These are phyloP conservation scores for Neonectria coccinea DNA, from an alignment of 2,329 filamentous ascomycete species.

Conservation along the genomic window DNA sequence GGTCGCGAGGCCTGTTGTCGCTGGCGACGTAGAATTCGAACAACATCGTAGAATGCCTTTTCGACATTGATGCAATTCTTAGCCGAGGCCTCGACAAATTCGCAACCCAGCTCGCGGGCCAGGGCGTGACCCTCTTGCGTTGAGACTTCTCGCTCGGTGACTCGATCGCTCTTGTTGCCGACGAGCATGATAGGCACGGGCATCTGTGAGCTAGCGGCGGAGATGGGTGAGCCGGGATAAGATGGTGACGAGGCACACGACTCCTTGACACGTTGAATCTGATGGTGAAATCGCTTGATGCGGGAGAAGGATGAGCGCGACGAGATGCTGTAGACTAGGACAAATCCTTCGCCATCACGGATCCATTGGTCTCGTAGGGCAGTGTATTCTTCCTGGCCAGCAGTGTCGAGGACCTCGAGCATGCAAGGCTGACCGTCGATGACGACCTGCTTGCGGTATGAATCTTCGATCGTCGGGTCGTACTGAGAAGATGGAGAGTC, in stretches of 20 bases:
- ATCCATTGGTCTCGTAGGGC: slow-evolving; percentile 98
- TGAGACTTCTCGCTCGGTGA: slow-evolving; percentile 95
- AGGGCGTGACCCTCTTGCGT: slow-evolving; percentile 95
- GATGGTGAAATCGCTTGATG: slow-evolving; percentile 95
- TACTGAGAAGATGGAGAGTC: slow-evolving; percentile 64
- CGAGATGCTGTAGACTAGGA: slow-evolving; percentile 98
- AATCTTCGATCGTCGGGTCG: slow-evolving; percentile 89
- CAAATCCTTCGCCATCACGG: slow-evolving; percentile 95
- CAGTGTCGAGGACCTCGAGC: slow-evolving; percentile 97
- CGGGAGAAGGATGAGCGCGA: slow-evolving; percentile 94
- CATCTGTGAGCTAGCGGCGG: slow-evolving; percentile 68
- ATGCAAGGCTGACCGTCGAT: slow-evolving; percentile 97
- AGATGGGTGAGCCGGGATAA: slow-evolving; percentile 79
- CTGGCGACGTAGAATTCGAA: slow-evolving; percentile 88
- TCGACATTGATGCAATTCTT: slow-evolving; percentile 99
- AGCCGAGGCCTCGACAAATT: slow-evolving; percentile 96
- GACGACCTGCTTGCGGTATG: slow-evolving; percentile 88
- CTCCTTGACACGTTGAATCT: slow-evolving; percentile 97
- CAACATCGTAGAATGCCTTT: slow-evolving; percentile 98
- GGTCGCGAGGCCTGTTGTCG: slow-evolving; percentile 68
- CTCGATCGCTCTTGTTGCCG: slow-evolving; percentile 97
- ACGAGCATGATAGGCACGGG: slow-evolving; percentile 97
- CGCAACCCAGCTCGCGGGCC: slow-evolving; percentile 91
- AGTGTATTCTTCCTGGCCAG: slow-evolving; percentile 98
- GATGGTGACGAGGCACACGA: slow-evolving; percentile 81